Evolutionary conservation across 805 yeast genomes (phyloP), one percentile per base, ranked within the genome.

Genomic region (Scheffersomyces amazonensis): DNA sequence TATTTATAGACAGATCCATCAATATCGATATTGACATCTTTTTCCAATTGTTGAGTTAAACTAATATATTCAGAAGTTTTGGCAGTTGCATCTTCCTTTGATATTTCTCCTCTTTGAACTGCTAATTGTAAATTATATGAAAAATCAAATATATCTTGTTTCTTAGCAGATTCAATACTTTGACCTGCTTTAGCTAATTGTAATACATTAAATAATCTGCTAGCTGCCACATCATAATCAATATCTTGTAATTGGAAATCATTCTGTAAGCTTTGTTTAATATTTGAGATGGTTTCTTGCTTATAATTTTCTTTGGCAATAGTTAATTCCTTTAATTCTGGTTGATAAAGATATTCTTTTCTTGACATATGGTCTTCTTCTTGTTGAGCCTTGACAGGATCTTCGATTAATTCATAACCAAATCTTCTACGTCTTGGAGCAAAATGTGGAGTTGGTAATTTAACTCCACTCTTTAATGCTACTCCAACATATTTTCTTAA

Each of bases 401-500:
- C 78, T 12, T 55, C 60, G 21, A 88, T 66, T 24, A 73, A 70
- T 15, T 65, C 71, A 50, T 75, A 76, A 1, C 97, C 97, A 50
- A 91, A 81, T 59, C 98, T 76, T 66, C 99, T 80, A 7, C 77
- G 69, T 32, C 89, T 75, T 31, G 98, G 96, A n/a, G 73, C 83
- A 61, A 90, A 91, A 60, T 93, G 98, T 5, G 91, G 86, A 12
- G 87, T 80, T 30, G 99, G 99, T 25, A 91, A 73, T 43, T 70
- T 66, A 24, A 76, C 63, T 2, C 81, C 84, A 42, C 74, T 73
- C 27, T 66, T 67, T 36, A 93, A 71, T 0, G 96, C 89, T 27
- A 93, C 81, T 28, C 99, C 99, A 46, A 89, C 85, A 56, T 87
- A 87, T 56, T 81, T 84, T 57, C 97, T 80, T 58, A 80, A 78